Conservation (phyloP, 148 eudicot genomes). For the Fallopia convolvulus region DNA sequence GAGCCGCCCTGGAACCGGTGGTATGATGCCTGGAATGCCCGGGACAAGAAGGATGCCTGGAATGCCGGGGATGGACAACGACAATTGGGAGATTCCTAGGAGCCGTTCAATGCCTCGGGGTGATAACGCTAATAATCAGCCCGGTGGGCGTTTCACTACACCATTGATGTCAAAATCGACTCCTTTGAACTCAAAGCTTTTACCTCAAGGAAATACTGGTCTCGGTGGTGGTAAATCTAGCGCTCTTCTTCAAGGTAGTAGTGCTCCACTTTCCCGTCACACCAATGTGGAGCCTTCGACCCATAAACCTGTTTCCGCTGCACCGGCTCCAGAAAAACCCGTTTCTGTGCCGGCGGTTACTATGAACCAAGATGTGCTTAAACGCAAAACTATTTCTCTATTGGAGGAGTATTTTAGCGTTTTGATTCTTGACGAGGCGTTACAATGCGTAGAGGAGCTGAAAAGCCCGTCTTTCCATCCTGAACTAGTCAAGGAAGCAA, state of each 20-base stretch:
- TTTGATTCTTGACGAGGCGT: conserved; percentile 64
- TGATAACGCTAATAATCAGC: conserved; percentile 15
- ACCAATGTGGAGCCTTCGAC: conserved; percentile 22
- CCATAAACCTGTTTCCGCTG: conserved; percentile 21
- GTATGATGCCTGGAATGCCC: conserved; percentile 98
- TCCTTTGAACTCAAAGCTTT: conserved; percentile 40
- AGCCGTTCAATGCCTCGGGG: conserved; percentile 60
- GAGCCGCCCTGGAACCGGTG: conserved; percentile 80
- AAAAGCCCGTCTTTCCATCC: conserved; percentile 61
- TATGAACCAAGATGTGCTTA: conserved; percentile 16
- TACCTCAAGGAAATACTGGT: conserved; percentile 74
- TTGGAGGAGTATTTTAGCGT: conserved; percentile 76
- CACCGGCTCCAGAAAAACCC: conserved; percentile 11
- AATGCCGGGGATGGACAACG: conserved; percentile 62
- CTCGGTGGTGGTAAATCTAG: conserved; percentile 52
- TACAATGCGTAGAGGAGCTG: conserved; percentile 66
- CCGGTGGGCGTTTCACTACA: conserved; percentile 39
- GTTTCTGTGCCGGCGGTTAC: background rate
- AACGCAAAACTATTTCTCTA: conserved; percentile 13
- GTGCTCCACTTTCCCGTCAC: conserved; percentile 29
- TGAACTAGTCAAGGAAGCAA: conserved; percentile 72
- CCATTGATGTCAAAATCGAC: conserved; percentile 45
- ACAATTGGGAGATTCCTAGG: conserved; percentile 84
- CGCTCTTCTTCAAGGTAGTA: conserved; percentile 82
- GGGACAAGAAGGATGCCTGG: conserved; percentile 69